Evolutionary conservation across 23 red algal genomes (phyloP).

Genomic region (Gracilaria vermiculophylla): DNA sequence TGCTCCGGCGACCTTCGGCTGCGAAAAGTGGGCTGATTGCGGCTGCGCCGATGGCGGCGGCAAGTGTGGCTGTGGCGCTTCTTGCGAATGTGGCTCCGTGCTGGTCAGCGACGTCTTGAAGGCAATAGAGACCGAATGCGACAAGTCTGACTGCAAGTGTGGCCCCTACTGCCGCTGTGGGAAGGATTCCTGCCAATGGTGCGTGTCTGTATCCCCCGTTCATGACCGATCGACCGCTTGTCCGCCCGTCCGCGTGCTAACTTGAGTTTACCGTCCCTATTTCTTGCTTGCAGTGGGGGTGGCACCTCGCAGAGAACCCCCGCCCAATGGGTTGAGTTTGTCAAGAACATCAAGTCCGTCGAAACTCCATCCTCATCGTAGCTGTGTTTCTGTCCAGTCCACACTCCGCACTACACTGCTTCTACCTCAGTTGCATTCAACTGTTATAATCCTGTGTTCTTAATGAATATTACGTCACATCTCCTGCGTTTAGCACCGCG

Average conservation of each 20-base stretch:
- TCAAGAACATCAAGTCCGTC: conserved; percentile 19
- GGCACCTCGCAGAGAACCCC: conserved; percentile 3
- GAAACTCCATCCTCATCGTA: background rate
- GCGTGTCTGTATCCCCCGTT: too few species aligned
- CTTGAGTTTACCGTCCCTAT: too few species aligned
- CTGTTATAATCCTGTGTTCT: too few species aligned
- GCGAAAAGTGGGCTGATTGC: conserved; percentile 66
- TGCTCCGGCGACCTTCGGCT: background rate
- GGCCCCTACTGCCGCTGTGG: conserved; percentile 2
- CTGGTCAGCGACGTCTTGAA: conserved; percentile 18
- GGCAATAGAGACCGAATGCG: conserved; percentile 53
- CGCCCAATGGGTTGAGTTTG: conserved; percentile 49
- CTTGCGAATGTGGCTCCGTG: conserved; percentile 44
- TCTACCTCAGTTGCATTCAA: too few species aligned
- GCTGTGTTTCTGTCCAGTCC: background rate
- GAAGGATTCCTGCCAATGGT: conserved; percentile 24
- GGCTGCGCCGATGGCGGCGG: background rate
- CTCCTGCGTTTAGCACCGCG: too few species aligned
- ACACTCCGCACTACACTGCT: too few species aligned
- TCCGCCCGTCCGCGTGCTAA: too few species aligned
- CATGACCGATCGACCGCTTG: too few species aligned
- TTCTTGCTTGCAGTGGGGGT: background rate
- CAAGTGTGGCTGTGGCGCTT: conserved; percentile 20
- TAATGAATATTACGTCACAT: too few species aligned
- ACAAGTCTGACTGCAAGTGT: conserved; percentile 17